Evolutionary conservation across 768 basidiomycete genomes (phyloP).

Genomic region (Guyanaporus albipodus): DNA sequence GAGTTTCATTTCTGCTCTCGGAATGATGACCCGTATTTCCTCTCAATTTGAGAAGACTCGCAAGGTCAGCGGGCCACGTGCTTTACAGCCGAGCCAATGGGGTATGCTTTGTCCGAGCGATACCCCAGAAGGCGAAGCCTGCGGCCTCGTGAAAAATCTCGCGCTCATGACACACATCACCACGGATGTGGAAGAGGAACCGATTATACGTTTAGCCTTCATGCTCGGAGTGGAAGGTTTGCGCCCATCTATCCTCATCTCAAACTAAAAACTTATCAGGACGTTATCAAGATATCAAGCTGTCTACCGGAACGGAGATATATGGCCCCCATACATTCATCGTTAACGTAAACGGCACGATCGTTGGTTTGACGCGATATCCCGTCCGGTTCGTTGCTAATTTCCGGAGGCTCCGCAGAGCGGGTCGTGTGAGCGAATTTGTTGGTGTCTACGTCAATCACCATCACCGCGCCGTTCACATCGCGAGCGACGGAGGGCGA

Average conservation of each 20-base stretch:
- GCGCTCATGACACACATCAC: slow-evolving; percentile 99
- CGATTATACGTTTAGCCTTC: slow-evolving; percentile 83
- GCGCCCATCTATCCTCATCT: slow-evolving; percentile 18
- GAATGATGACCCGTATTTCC: slow-evolving; percentile 99
- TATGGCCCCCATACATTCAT: slow-evolving; percentile 91
- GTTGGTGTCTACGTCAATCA: slow-evolving; percentile 95
- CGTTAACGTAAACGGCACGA: slow-evolving; percentile 95
- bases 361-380: slow-evolving; percentile 87
- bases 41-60: slow-evolving; percentile 99
- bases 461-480: slow-evolving; percentile 91
- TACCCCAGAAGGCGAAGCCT: slow-evolving; percentile 99
- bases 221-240: slow-evolving; percentile 97
- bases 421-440: slow-evolving; percentile 91
- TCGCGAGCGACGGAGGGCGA: slow-evolving; percentile 94
- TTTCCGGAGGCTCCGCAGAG: slow-evolving; percentile 89
- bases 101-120: slow-evolving; percentile 97
- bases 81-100: slow-evolving; percentile 98
- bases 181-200: slow-evolving; percentile 95
- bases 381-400: slow-evolving; percentile 83
- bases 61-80: slow-evolving; percentile 96
- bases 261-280: slow-evolving; percentile 10
- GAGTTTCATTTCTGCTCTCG: slow-evolving; percentile 94
- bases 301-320: slow-evolving; percentile 92
- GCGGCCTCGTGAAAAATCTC: slow-evolving; percentile 96
- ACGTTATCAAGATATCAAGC: slow-evolving; percentile 66